Base-by-base conservation (phyloP, 2,329 filamentous ascomycete genomes). In the Neofusicoccum sp. region DNA sequence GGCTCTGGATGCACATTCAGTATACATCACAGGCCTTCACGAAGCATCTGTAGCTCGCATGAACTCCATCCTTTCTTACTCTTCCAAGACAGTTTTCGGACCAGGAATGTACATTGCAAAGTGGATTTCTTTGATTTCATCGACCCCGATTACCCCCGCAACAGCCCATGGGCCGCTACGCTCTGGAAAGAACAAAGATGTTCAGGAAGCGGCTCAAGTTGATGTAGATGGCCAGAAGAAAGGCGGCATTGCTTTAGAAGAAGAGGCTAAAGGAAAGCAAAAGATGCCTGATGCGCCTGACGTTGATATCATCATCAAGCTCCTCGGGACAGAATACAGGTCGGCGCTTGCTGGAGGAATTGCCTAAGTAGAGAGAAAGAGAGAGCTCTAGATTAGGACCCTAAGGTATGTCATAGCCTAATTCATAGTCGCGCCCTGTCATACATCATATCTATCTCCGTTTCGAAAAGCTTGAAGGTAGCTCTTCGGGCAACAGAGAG, bases 91-190 rank as follows among this genome's bases (percentile, higher is more conserved):
- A 65, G 56, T 65, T 43, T 65, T 70, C 41, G 71, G 73, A 3
- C 90, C 91, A 0, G 91, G 91, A 1, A 85, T 89, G 50, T 93
- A 90, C 71, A 83, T 93, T 29, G 82, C 85, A 1, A 83, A 87
- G 56, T 93, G 91, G 90, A 88, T 92, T 71, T 79, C 84, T 0
- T 79, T 93, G 6, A 79, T 93, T 3, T 88, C 93, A 71, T 79
- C 82, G n/a, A 91, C 90, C 0, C 74, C 82, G 49, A 87, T 93
- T 65, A 90, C 89, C 1, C 89, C 91, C 0, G 81, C 78, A 0
- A 80, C 77, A 1, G 73, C 80, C 0, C 71, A 76, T 1, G 88
- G 88, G 0, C 77, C 79, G 1, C 74, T 88, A 0, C 80, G 89
- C 0, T 74, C 67, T 16, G 76, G 76, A 1, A 68, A 67, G 22